phyloP scores from a whole-genome alignment of 257 asterid species.

The Scutellaria galericulata region DNA sequence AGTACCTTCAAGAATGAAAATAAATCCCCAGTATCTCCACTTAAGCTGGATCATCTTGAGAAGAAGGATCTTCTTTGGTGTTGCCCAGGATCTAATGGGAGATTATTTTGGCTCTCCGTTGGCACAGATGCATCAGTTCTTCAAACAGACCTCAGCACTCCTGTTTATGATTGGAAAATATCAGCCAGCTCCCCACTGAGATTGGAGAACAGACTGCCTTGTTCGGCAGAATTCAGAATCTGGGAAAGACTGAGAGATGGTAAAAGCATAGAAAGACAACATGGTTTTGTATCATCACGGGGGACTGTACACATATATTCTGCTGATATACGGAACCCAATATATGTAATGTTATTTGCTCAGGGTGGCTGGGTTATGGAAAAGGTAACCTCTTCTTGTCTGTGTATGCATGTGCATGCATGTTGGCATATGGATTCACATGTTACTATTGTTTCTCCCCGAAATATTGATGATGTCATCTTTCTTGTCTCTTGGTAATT shows the following conservation, averaged over 20 bases:
- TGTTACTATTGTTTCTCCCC: constrained; percentile 26
- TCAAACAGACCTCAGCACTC: constrained; percentile 82
- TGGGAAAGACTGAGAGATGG: constrained; percentile 84
- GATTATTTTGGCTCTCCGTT: constrained; percentile 83
- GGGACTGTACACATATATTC: constrained; percentile 81
- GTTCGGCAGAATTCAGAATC: constrained; percentile 74
- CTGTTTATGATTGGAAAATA: constrained; percentile 96
- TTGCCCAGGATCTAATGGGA: constrained; percentile 75
- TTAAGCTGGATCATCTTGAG: constrained; percentile 85
- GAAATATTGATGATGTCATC: constrained; percentile 22
- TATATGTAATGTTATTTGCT: constrained; percentile 64
- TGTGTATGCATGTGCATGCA: constrained; percentile 32
- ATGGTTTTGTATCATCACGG: constrained; percentile 75
- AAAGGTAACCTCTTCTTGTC: constrained; percentile 62
- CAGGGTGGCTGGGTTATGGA: constrained; percentile 97
- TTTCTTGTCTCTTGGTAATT: constrained; percentile 38
- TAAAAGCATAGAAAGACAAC: constrained; percentile 75
- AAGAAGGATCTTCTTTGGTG: constrained; percentile 88
- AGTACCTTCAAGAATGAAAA: constrained; percentile 61
- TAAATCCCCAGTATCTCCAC: constrained; percentile 58
- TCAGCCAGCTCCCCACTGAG: constrained; percentile 87
- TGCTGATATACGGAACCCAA: constrained; percentile 88
- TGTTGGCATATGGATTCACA: constrained; percentile 13
- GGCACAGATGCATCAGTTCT: constrained; percentile 94
- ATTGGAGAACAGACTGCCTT: constrained; percentile 96